phyloP scores from a whole-genome alignment of 2,329 filamentous ascomycete genomes.

The Tolypocladium album region DNA sequence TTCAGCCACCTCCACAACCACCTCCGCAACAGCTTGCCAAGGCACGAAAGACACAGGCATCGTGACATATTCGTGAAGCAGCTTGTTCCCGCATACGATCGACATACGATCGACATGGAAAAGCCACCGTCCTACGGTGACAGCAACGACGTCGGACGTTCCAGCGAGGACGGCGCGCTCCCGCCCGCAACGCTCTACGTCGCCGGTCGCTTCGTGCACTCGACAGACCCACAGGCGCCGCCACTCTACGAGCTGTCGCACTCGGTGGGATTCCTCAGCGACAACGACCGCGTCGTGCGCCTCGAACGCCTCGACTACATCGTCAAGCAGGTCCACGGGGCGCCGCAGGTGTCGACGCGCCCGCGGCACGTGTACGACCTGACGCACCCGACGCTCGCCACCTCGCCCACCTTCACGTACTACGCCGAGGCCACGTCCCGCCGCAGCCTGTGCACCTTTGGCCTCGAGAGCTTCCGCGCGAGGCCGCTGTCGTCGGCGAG shows the following conservation, averaged over 20 bases:
- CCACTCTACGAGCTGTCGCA: slow-evolving; percentile 26
- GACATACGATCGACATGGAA: not conserved
- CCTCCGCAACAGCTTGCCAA: not conserved
- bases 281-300: slow-evolving; percentile 18
- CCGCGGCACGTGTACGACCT: slow-evolving; percentile 23
- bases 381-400: slow-evolving; percentile 17
- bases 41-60: not conserved
- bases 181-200: slow-evolving; percentile 21
- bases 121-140: slow-evolving; percentile 14
- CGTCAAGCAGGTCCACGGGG: slow-evolving; percentile 11
- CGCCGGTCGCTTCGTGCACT: slow-evolving; percentile 23
- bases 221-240: slow-evolving; percentile 13
- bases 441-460: slow-evolving; percentile 16
- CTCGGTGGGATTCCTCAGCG: slow-evolving; percentile 18
- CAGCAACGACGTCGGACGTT: slow-evolving; percentile 1
- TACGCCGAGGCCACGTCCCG: slow-evolving; percentile 20
- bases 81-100: not conserved
- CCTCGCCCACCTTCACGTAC: slow-evolving; percentile 18
- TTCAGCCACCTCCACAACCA: not conserved
- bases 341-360: slow-evolving; percentile 14
- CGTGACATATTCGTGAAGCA: not conserved
- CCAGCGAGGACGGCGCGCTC: slow-evolving; percentile 7
- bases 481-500: slow-evolving; percentile 10
- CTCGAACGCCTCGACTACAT: slow-evolving; percentile 20
- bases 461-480: slow-evolving; percentile 14